Percentiles rank a stretch among this genome's conserved stretches.
phyloP scores from a whole-genome alignment of 2,329 filamentous ascomycete genomes.

The Xylariaceae sp. region DNA sequence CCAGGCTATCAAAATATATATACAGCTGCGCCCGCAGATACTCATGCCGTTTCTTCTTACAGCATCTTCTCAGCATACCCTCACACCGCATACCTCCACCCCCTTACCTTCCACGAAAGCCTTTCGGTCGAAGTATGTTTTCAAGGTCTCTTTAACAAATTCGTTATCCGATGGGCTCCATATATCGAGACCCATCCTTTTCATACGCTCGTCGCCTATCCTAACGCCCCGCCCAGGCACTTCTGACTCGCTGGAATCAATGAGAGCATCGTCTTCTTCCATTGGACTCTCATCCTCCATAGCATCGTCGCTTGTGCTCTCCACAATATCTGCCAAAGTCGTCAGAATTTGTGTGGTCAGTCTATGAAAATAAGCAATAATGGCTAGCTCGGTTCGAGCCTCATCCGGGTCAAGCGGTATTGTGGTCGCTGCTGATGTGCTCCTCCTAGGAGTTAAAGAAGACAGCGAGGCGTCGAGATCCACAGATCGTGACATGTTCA shows the following conservation, averaged over 20 bases:
- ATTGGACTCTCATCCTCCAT: conserved; percentile 31
- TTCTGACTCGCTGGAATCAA: conserved; percentile 30
- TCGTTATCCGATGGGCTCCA: conserved; percentile 69
- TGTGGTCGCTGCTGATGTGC: conserved; percentile 14
- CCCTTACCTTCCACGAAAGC: conserved; percentile 63
- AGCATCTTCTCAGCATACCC: conserved; percentile 54
- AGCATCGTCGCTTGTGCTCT: conserved; percentile 31
- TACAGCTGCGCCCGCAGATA: too few relatives aligned
- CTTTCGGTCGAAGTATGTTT: conserved; percentile 61
- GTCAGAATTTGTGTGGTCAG: conserved; percentile 64
- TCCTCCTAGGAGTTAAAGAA: conserved; percentile 37
- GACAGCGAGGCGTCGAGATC: conserved; percentile 40
- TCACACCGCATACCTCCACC: conserved; percentile 71
- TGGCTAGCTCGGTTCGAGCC: conserved; percentile 59
- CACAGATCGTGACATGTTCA: conserved; percentile 27
- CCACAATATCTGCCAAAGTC: conserved; percentile 58
- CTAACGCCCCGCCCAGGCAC: conserved; percentile 40
- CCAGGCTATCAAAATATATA: too few relatives aligned
- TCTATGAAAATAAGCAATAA: conserved; percentile 79
- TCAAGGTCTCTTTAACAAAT: conserved; percentile 61
- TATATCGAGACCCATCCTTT: conserved; percentile 70
- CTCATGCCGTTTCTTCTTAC: too few relatives aligned
- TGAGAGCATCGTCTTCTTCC: conserved; percentile 26
- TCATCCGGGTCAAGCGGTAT: conserved; percentile 33
- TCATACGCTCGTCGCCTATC: conserved; percentile 61